Base-by-base conservation (phyloP, 2,329 filamentous ascomycete genomes). In the Hypomyces rosellus region DNA sequence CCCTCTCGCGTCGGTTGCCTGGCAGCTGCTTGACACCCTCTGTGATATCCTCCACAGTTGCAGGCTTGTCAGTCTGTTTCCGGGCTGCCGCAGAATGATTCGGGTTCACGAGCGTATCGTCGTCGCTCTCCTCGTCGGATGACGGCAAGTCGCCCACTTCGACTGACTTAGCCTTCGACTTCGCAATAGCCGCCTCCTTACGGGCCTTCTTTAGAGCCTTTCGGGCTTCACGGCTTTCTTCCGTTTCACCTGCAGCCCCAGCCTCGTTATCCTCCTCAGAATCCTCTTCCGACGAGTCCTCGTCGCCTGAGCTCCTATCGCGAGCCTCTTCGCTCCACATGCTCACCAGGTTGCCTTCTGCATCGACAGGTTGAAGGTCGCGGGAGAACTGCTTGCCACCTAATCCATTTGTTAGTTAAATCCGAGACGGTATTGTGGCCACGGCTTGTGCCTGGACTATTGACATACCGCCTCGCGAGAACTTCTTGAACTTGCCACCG, bases 341-440 rank as follows among this genome's bases (percentile, higher is more conserved):
- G 76, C 86, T 85, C 55, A 92, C 77, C 60, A 89, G 84, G 64
- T 93, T 93, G 60, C 92, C 93, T 65, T 97, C 88, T 59, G 84
- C 85, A 64, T 96, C 91, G 63, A 93, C 74, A 16, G 91, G 91
- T 68, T 88, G 85, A 43, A 97, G 83, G 68, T 96, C 85, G 58
- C 89, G 86, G 59, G 91, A 96, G 74, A 95, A 99, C 65, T 95
- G 86, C 73, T 96, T 96, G 64, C 93, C 93, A 55, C 91, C 91
- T 96, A 57, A 20, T 25, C 20, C 25, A 34, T 30, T n/a, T 18
- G 34, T 25, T 44, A 30, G 5, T 42, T 22, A 15, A 6, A 39
- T 15, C 16, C 37, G 4, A n/a, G 13, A 11, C 15, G 12, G 37
- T 13, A 18, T 16, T 41, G 54, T 57, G 48, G 14, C 25, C 15